phyloP scores from a whole-genome alignment of 2,329 filamentous ascomycete species.

The Emergomyces orientalis region DNA sequence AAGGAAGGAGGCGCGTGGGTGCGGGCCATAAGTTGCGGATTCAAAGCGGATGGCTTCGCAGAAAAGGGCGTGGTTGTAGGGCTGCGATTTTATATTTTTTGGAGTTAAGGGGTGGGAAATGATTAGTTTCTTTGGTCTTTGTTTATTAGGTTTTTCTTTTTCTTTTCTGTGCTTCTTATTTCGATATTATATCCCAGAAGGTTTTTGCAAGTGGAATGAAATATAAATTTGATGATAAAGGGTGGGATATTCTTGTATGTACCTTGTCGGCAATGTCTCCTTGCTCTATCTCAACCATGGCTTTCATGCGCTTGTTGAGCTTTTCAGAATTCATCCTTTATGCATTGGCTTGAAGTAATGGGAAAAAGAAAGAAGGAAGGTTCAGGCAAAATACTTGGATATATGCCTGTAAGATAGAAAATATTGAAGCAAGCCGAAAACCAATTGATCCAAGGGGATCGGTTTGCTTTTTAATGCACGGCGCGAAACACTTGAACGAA shows the following conservation, averaged over 20 bases:
- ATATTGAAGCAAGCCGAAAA: too few species aligned
- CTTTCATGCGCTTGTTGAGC: slow-evolving; percentile 5
- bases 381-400: background rate
- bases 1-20: slow-evolving; percentile 27
- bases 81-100: slow-evolving; percentile 15
- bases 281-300: background rate
- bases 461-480: too few species aligned
- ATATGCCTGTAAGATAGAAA: background rate
- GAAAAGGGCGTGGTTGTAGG: slow-evolving; percentile 24
- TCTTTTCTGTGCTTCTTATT: background rate
- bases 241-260: background rate
- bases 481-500: background rate
- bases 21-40: slow-evolving; percentile 28
- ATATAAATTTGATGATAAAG: background rate
- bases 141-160: background rate
- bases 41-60: slow-evolving; percentile 30
- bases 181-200: background rate
- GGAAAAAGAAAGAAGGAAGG: slow-evolving; percentile 2
- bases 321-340: slow-evolving; percentile 6
- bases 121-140: background rate
- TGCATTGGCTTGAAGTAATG: background rate
- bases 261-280: background rate
- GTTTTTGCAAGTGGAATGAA: too few species aligned
- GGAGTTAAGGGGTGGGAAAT: background rate
- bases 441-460: background rate